These are phyloP conservation scores for Naganishia antarctica DNA, from an alignment of 768 basidiomycete species.

Conservation along the genomic window DNA sequence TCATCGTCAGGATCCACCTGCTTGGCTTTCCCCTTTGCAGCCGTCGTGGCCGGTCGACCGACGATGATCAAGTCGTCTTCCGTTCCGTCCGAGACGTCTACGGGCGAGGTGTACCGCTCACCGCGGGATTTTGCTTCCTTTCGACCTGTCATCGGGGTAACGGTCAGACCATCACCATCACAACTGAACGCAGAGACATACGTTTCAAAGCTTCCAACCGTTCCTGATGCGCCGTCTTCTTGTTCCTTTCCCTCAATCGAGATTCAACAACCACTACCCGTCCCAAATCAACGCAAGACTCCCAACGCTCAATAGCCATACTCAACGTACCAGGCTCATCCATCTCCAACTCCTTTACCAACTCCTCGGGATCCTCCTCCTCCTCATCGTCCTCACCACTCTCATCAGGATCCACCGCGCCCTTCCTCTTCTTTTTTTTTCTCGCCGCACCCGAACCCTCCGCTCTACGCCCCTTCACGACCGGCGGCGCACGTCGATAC, in stretches of 20 bases:
- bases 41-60: background rate
- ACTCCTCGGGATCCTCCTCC: conserved; percentile 24
- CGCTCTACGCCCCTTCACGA: conserved; percentile 1
- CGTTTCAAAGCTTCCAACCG: conserved; percentile 21
- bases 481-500: conserved; percentile 3
- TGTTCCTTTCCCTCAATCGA: conserved; percentile 28
- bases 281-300: too few species aligned
- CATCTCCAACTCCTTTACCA: conserved; percentile 38
- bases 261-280: conserved; percentile 21
- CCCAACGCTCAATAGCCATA: too few species aligned
- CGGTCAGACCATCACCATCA: too few species aligned
- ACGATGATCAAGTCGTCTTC: background rate
- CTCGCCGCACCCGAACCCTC: background rate
- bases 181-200: too few species aligned
- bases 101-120: conserved; percentile 12
- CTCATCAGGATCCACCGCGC: conserved; percentile 34
- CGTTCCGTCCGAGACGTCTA: background rate
- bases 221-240: conserved; percentile 23
- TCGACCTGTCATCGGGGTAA: conserved; percentile 14
- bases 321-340: conserved; percentile 40
- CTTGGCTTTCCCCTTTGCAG: conserved; percentile 51
- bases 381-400: conserved; percentile 34
- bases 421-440: conserved; percentile 17
- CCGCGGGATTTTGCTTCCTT: conserved; percentile 9
- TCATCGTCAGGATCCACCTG: conserved; percentile 56